Conservation (phyloP, 768 basidiomycete genomes). For the Cystofilobasidium macerans region DNA sequence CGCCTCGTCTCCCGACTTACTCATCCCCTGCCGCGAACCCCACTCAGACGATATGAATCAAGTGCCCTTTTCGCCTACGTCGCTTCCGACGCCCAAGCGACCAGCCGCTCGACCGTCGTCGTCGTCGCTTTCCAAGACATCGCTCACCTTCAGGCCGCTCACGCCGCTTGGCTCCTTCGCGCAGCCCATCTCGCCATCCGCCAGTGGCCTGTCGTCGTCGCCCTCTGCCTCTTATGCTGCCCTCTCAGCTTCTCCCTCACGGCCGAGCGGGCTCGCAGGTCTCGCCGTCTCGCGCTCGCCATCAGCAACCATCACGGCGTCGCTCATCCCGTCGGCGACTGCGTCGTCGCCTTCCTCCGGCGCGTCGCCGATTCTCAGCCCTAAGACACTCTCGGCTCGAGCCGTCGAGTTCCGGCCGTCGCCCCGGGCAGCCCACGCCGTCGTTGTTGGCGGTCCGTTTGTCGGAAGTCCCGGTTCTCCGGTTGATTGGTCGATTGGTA, state of each 20-base stretch:
- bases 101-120: conserved; percentile 25
- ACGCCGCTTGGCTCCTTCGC: conserved; percentile 3
- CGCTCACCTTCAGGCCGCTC: conserved; percentile 22
- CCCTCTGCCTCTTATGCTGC: conserved; percentile 50
- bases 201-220: conserved; percentile 56
- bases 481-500: conserved; percentile 13
- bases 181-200: conserved; percentile 5
- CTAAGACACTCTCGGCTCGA: conserved; percentile 12
- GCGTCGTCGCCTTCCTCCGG: conserved; percentile 5
- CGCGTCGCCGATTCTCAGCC: conserved; percentile 18
- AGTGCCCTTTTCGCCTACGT: conserved; percentile 28
- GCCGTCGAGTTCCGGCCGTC: conserved; percentile 23
- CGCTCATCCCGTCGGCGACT: neutral
- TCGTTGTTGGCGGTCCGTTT: neutral
- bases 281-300: neutral
- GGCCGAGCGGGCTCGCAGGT: neutral
- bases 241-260: conserved; percentile 40
- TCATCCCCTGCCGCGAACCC: conserved; percentile 33
- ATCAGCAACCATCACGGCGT: neutral
- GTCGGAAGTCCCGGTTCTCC: neutral
- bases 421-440: neutral
- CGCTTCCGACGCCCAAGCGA: conserved; percentile 25
- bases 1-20: neutral
- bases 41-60: conserved; percentile 40
- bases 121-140: conserved; percentile 25